Percentiles rank a stretch among this genome's conserved stretches.
Evolutionary conservation across 306 rosid species (phyloP).

Genomic region (Parietaria judaica): DNA sequence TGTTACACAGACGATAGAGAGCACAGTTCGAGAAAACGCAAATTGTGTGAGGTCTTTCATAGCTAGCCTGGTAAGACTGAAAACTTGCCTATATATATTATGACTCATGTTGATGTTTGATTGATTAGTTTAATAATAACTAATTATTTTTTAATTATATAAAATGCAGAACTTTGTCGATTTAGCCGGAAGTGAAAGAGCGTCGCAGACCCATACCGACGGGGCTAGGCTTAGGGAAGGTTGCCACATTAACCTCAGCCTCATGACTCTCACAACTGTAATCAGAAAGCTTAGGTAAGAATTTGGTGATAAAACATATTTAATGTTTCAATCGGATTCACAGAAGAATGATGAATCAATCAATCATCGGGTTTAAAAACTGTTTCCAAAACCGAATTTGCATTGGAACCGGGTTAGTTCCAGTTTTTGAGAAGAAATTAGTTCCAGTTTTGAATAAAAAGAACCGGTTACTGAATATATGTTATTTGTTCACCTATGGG

Average conservation of each 20-base stretch:
- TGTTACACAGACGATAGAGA: slow-evolving; percentile 71
- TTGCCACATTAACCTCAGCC: slow-evolving; percentile 96
- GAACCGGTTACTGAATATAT: too few relatives aligned
- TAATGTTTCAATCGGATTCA: background rate
- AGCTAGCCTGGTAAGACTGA: slow-evolving; percentile 79
- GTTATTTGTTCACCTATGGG: background rate
- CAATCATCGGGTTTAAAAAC: too few relatives aligned
- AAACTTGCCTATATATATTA: background rate
- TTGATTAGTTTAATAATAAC: slow-evolving; percentile 3
- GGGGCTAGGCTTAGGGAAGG: slow-evolving; percentile 99
- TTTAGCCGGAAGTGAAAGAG: slow-evolving; percentile 99
- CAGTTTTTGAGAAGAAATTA: too few relatives aligned
- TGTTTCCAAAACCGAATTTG: too few relatives aligned
- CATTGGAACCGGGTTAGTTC: too few relatives aligned
- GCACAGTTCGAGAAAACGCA: slow-evolving; percentile 76
- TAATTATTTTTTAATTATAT: background rate
- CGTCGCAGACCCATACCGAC: slow-evolving; percentile 93
- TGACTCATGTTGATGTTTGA: slow-evolving; percentile 2
- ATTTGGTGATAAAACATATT: slow-evolving; percentile 5
- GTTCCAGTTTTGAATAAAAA: too few relatives aligned
- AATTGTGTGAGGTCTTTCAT: slow-evolving; percentile 84
- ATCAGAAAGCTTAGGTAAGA: slow-evolving; percentile 96
- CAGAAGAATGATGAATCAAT: background rate
- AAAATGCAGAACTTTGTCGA: slow-evolving; percentile 85
- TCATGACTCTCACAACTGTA: slow-evolving; percentile 99